These are phyloP conservation scores for Penicillium rolfsii DNA, from an alignment of 2,329 filamentous ascomycete species.

Conservation along the genomic window DNA sequence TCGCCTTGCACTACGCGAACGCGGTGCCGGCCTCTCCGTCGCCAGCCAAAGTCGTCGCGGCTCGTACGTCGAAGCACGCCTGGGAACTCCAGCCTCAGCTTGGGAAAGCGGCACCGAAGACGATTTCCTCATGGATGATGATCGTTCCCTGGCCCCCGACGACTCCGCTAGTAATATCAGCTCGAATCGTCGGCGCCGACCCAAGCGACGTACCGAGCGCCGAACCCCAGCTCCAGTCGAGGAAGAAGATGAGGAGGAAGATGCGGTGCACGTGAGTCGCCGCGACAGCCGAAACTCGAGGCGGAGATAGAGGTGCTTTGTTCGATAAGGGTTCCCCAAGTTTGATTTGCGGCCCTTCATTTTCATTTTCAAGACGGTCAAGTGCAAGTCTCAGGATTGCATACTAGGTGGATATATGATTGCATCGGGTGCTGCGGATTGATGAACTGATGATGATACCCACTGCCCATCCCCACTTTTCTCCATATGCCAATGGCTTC, in stretches of 20 bases:
- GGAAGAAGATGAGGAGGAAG: constrained; percentile 51
- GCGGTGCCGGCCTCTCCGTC: constrained; percentile 72
- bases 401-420: constrained; percentile 20
- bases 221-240: constrained; percentile 54
- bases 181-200: constrained; percentile 49
- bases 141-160: constrained; percentile 50
- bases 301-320: constrained; percentile 25
- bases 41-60: constrained; percentile 51
- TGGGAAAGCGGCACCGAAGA: constrained; percentile 51
- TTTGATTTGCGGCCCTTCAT: not conserved
- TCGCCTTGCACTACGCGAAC: constrained; percentile 76
- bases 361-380: not conserved
- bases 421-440: constrained; percentile 19
- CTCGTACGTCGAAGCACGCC: constrained; percentile 45
- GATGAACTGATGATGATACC: constrained; percentile 27
- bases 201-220: constrained; percentile 52
- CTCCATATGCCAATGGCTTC: constrained; percentile 2
- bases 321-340: not conserved
- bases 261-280: constrained; percentile 25
- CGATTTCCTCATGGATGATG: constrained; percentile 49
- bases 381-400: constrained; percentile 9
- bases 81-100: constrained; percentile 45
- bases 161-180: constrained; percentile 56
- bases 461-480: constrained; percentile 7
- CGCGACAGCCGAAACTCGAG: constrained; percentile 33